A percentile compares a stretch with the other conserved stretches of the same genome.
Evolutionary conservation across 2,329 filamentous ascomycete genomes (phyloP).

Genomic region (Arthrobotrys entomopaga): DNA sequence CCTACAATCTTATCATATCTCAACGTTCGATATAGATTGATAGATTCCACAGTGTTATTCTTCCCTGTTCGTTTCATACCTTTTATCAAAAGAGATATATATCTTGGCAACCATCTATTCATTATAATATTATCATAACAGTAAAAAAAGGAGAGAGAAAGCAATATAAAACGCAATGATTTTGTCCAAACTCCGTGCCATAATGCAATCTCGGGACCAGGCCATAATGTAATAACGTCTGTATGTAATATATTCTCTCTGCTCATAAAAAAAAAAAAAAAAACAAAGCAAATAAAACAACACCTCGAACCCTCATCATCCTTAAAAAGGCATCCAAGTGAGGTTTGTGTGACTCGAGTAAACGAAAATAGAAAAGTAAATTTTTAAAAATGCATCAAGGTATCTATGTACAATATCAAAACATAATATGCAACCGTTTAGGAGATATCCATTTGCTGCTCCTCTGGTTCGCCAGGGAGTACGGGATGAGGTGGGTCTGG

Average conservation of each 20-base stretch:
- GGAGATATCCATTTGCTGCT: too few species aligned
- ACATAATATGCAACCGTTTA: background rate
- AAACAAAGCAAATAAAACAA: constrained; percentile 7
- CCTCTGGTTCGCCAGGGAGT: too few species aligned
- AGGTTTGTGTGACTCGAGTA: too few species aligned
- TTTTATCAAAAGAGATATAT: too few species aligned
- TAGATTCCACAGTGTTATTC: background rate
- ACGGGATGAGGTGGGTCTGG: too few species aligned
- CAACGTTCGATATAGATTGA: background rate
- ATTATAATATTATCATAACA: background rate
- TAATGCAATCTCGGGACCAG: constrained; percentile 5
- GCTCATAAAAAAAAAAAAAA: background rate
- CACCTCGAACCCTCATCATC: too few species aligned
- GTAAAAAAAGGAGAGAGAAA: background rate
- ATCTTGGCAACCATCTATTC: too few species aligned
- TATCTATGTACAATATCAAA: constrained; percentile 1
- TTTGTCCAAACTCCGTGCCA: constrained; percentile 8
- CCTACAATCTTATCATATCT: too few species aligned
- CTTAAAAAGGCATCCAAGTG: too few species aligned
- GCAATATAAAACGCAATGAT: background rate
- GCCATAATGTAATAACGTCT: background rate
- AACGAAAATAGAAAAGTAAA: too few species aligned
- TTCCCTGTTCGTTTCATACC: too few species aligned
- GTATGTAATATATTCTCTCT: background rate
- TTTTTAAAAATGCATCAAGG: background rate